Percentiles rank a stretch among this genome's conserved stretches.
phyloP scores from a whole-genome alignment of 306 rosid species.

The Sphenostylis stenocarpa region DNA sequence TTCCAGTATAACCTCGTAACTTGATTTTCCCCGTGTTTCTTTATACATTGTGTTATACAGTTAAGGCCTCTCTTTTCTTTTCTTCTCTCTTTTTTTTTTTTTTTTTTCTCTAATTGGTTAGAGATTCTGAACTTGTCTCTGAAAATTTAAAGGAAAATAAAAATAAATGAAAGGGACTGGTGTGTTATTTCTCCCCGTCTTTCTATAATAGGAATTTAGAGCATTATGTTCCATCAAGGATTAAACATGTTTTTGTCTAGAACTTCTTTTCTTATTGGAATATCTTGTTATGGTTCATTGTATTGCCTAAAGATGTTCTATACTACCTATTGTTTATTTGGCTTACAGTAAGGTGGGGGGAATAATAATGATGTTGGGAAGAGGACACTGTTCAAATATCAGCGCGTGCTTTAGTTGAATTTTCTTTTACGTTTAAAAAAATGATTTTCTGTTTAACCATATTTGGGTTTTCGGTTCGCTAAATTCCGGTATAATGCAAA shows the following conservation, averaged over 20 bases:
- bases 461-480: not conserved
- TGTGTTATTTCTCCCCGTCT: not conserved
- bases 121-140: not conserved
- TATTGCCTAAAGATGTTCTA: not conserved
- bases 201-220: not conserved
- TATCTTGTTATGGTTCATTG: not conserved
- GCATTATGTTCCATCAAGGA: not conserved
- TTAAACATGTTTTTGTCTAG: not conserved
- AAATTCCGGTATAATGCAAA: not conserved
- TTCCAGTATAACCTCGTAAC: not conserved
- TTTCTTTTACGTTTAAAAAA: not conserved
- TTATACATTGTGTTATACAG: not conserved
- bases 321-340: not conserved
- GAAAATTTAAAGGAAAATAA: not conserved
- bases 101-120: not conserved
- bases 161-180: not conserved
- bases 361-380: conserved; percentile 7
- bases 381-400: conserved; percentile 30
- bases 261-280: not conserved
- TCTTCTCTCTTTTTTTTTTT: too few species aligned
- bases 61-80: too few species aligned
- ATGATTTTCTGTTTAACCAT: conserved; percentile 25
- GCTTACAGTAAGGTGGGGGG: not conserved
- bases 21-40: not conserved
- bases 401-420: conserved; percentile 32